Evolutionary conservation across 1,284 basidiomycete species (phyloP).

Genomic region (Sporisorium scitamineum): DNA sequence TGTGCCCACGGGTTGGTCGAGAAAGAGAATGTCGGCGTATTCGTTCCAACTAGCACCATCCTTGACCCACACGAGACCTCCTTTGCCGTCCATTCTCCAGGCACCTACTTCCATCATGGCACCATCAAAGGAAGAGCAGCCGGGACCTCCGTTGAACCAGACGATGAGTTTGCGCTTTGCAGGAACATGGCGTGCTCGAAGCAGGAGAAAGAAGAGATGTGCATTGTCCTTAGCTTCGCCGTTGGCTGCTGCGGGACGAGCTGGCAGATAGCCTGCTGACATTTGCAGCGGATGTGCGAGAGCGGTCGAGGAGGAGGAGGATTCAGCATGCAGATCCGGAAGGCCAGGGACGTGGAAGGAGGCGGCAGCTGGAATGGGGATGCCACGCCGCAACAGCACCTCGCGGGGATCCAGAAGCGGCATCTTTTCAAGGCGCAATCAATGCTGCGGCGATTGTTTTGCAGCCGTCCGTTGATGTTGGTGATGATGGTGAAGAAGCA

Average conservation of each 20-base stretch:
- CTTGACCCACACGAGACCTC: conserved; percentile 76
- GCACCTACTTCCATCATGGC: conserved; percentile 98
- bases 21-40: conserved; percentile 95
- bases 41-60: conserved; percentile 97
- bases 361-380: conserved; percentile 42
- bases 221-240: conserved; percentile 72
- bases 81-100: conserved; percentile 80
- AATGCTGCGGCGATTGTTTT: background rate
- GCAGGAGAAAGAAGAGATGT: conserved; percentile 89
- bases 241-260: conserved; percentile 29
- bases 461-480: background rate
- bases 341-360: conserved; percentile 52
- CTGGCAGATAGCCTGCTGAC: conserved; percentile 64
- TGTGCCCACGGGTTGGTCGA: conserved; percentile 96
- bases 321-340: conserved; percentile 46
- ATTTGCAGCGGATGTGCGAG: conserved; percentile 48
- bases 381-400: conserved; percentile 39
- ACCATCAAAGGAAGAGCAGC: conserved; percentile 96
- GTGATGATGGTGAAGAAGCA: background rate
- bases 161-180: conserved; percentile 90
- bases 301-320: conserved; percentile 28
- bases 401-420: conserved; percentile 45
- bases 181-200: conserved; percentile 86
- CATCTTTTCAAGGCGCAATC: conserved; percentile 19
- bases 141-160: conserved; percentile 97